Evolutionary conservation across 371 early-diverging fungal genomes (phyloP).

Genomic region (Parasitella parasitica): DNA sequence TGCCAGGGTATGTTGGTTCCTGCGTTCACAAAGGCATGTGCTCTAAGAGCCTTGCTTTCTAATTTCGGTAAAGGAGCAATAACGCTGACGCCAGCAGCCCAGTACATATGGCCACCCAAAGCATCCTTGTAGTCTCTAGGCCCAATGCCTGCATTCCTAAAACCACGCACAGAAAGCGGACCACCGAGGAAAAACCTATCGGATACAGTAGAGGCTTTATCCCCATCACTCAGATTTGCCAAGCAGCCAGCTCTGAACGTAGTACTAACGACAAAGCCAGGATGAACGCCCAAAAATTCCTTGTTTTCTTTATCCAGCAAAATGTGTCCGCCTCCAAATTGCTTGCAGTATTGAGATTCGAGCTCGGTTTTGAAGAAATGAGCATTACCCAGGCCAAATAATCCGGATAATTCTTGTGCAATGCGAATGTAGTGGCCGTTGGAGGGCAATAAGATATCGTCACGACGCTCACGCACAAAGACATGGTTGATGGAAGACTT

Average conservation of each 20-base stretch:
- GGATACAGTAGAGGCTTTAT: slow-evolving; percentile 56
- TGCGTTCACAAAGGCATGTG: slow-evolving; percentile 87
- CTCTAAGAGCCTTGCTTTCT: slow-evolving; percentile 63
- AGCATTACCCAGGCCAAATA: slow-evolving; percentile 76
- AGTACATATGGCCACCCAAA: slow-evolving; percentile 85
- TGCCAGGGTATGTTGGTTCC: slow-evolving; percentile 65
- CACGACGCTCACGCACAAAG: slow-evolving; percentile 71
- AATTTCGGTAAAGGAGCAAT: slow-evolving; percentile 82
- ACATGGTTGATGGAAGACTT: slow-evolving; percentile 79
- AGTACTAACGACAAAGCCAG: slow-evolving; percentile 47
- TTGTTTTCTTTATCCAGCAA: slow-evolving; percentile 27
- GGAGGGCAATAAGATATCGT: slow-evolving; percentile 77
- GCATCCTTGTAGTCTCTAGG: slow-evolving; percentile 84
- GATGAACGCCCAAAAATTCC: slow-evolving; percentile 30
- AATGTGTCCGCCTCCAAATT: slow-evolving; percentile 36
- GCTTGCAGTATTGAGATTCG: slow-evolving; percentile 53
- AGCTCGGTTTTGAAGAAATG: slow-evolving; percentile 71
- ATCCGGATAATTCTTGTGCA: slow-evolving; percentile 78
- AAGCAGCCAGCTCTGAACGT: slow-evolving; percentile 72
- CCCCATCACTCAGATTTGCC: slow-evolving; percentile 51
- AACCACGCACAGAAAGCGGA: slow-evolving; percentile 85
- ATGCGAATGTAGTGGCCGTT: slow-evolving; percentile 68
- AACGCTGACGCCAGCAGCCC: slow-evolving; percentile 75
- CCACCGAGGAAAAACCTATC: slow-evolving; percentile 93
- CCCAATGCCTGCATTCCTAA: slow-evolving; percentile 84